Evolutionary conservation across 768 basidiomycete species (phyloP).

Genomic region (Termitomyces sp.): DNA sequence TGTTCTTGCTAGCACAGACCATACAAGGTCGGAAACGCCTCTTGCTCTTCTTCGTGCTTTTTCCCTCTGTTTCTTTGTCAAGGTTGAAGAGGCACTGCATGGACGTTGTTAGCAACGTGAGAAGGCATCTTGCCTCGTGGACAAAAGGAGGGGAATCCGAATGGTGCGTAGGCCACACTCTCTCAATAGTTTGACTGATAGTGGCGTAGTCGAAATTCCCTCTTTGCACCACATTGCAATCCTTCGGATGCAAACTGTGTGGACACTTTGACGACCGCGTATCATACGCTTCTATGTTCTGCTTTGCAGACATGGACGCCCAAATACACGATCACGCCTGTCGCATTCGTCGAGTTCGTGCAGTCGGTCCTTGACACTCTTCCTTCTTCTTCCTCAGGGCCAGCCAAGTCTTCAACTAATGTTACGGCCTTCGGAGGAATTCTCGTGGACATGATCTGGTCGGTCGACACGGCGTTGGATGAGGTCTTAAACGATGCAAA

Average conservation of each 20-base stretch:
- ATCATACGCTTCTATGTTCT: conserved; percentile 62
- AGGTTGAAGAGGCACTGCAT: conserved; percentile 24
- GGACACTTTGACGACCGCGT: conserved; percentile 59
- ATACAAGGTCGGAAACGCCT: background rate
- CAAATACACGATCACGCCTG: conserved; percentile 37
- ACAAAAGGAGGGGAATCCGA: conserved; percentile 51
- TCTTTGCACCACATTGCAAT: conserved; percentile 56
- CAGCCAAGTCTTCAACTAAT: conserved; percentile 41
- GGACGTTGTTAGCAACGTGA: conserved; percentile 55
- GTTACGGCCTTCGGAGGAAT: conserved; percentile 54
- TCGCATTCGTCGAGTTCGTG: conserved; percentile 56
- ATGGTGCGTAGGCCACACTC: conserved; percentile 40
- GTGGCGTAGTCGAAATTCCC: conserved; percentile 49
- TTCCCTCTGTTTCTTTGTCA: background rate
- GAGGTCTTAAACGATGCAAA: conserved; percentile 58
- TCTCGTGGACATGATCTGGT: conserved; percentile 79
- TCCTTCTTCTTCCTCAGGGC: conserved; percentile 65
- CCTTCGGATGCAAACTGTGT: conserved; percentile 44
- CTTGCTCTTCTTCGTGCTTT: background rate
- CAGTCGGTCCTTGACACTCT: conserved; percentile 53
- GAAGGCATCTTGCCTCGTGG: conserved; percentile 48
- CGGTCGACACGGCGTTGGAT: conserved; percentile 71
- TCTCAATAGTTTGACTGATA: conserved; percentile 6
- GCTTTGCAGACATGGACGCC: conserved; percentile 53
- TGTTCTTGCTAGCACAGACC: background rate